Evolutionary conservation across 169 alveolate species (phyloP).

Genomic region (Plasmodium sp.): DNA sequence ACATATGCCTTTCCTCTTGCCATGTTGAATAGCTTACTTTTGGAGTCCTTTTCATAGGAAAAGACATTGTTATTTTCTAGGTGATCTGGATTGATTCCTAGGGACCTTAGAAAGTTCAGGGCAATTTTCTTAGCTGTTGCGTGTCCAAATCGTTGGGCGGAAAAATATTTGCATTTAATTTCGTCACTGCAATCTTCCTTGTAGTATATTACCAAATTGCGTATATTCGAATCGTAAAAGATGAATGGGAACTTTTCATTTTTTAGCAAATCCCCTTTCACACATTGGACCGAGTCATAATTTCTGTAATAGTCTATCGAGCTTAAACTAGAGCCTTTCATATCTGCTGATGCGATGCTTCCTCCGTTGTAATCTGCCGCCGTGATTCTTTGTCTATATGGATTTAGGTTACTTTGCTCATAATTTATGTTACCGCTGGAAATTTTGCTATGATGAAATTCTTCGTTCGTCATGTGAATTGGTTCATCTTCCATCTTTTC

Average conservation of each 20-base stretch:
- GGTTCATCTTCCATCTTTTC: neutral
- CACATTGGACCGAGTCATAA: conserved; percentile 22
- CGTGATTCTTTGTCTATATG: neutral
- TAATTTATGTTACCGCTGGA: neutral
- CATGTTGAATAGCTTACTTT: conserved; percentile 28
- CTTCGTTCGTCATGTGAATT: neutral
- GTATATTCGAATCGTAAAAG: conserved; percentile 34
- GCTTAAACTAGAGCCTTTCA: neutral
- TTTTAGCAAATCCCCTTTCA: conserved; percentile 29
- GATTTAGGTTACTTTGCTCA: neutral
- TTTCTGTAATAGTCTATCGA: conserved; percentile 24
- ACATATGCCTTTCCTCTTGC: neutral
- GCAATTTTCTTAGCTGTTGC: conserved; percentile 70
- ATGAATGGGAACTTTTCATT: conserved; percentile 54
- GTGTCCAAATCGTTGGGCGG: conserved; percentile 72
- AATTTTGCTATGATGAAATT: neutral
- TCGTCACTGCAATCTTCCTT: conserved; percentile 19
- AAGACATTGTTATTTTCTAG: conserved; percentile 42
- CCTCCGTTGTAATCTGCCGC: neutral
- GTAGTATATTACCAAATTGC: conserved; percentile 57
- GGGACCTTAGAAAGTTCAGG: conserved; percentile 26
- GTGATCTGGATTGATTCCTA: conserved; percentile 53
- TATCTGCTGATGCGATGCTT: neutral
- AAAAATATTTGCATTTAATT: conserved; percentile 40
- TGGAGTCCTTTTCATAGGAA: conserved; percentile 50